Evolutionary conservation across 352 stramenopile genomes (phyloP).

Genomic region (Globisporangium irregulare): DNA sequence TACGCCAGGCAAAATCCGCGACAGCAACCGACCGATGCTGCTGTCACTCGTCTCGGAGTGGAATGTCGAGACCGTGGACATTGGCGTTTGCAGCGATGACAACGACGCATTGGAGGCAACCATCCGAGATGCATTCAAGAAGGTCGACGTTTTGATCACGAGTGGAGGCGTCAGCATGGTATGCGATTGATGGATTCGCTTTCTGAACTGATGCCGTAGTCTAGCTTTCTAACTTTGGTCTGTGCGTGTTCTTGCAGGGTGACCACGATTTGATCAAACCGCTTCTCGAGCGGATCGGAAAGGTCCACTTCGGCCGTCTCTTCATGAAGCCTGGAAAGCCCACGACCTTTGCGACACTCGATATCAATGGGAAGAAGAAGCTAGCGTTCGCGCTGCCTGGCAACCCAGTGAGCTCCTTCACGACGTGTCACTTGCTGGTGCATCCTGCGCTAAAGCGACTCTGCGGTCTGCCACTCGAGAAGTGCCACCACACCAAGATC

Average conservation of each 20-base stretch:
- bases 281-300: constrained; percentile 82
- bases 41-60: constrained; percentile 56
- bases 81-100: constrained; percentile 76
- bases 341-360: constrained; percentile 94
- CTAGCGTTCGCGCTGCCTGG: constrained; percentile 95
- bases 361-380: constrained; percentile 45
- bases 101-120: constrained; percentile 50
- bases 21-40: constrained; percentile 95
- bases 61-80: constrained; percentile 45
- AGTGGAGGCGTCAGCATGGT: constrained; percentile 95
- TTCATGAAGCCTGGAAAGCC: constrained; percentile 98
- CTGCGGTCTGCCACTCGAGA: constrained; percentile 46
- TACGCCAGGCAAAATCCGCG: constrained; percentile 85
- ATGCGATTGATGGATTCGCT: background rate
- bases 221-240: background rate
- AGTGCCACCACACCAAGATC: constrained; percentile 49
- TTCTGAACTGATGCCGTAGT: background rate
- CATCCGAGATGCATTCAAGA: constrained; percentile 39
- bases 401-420: constrained; percentile 95
- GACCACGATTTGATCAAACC: constrained; percentile 94
- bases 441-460: constrained; percentile 89
- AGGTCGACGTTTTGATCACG: constrained; percentile 92
- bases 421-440: constrained; percentile 94
- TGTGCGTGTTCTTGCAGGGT: constrained; percentile 29
- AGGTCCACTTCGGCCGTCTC: constrained; percentile 94